phyloP scores from a whole-genome alignment of 108 stramenopile species.

The Fragilariopsis cylindrus region DNA sequence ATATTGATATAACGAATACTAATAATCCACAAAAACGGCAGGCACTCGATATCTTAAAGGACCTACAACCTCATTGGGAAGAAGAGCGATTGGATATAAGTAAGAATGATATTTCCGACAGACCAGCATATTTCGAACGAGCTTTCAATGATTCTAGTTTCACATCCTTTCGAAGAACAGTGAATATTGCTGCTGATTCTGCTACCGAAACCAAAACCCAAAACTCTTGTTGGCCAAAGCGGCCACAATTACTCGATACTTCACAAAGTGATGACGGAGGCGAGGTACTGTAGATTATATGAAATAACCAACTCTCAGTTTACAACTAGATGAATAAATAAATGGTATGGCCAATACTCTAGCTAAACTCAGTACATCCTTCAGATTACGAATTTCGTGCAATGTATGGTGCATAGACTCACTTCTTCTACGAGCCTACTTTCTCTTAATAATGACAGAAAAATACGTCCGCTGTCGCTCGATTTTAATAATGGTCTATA shows the following conservation, averaged over 20 bases:
- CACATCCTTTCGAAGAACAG: conserved; percentile 13
- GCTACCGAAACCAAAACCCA: not conserved
- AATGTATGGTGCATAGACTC: no score
- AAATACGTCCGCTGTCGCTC: not conserved
- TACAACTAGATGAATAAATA: no score
- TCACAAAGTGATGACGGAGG: not conserved
- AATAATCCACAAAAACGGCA: conserved; percentile 11
- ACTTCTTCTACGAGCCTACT: conserved; percentile 35
- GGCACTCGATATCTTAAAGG: conserved; percentile 13
- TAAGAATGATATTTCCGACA: conserved; percentile 17
- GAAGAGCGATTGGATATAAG: not conserved
- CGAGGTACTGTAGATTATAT: conserved; percentile 8
- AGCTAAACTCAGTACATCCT: no score
- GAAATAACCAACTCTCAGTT: no score
- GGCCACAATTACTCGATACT: not conserved
- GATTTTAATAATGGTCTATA: not conserved
- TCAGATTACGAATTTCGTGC: no score
- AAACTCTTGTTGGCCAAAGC: conserved; percentile 21
- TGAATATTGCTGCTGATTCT: no score
- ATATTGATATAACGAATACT: not conserved
- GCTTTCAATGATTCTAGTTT: conserved; percentile 50
- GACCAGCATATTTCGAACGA: conserved; percentile 36
- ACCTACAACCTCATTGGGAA: conserved; percentile 29
- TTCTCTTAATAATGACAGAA: conserved; percentile 1
- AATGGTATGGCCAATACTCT: no score